Evolutionary conservation across 2,329 filamentous ascomycete genomes (phyloP).

Genomic region (Fusarium pilosicola): DNA sequence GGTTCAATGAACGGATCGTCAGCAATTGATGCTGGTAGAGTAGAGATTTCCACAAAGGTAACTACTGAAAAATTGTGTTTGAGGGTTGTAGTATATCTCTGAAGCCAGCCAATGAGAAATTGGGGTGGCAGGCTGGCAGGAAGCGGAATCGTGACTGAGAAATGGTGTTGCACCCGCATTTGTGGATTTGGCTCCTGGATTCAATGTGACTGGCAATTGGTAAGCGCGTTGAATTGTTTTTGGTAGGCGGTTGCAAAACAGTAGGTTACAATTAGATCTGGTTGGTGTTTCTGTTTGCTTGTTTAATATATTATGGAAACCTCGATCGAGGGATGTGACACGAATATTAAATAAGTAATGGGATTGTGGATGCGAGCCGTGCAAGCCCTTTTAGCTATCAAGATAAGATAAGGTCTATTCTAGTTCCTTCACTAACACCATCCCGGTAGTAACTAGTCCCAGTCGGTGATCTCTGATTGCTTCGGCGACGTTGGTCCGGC

Average conservation of each 20-base stretch:
- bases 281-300: not conserved
- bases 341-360: not conserved
- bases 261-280: not conserved
- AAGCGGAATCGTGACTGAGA: not conserved
- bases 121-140: not conserved
- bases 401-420: not conserved
- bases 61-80: not conserved
- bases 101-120: not conserved
- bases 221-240: too few relatives aligned
- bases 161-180: not conserved
- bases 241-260: not conserved
- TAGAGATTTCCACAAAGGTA: not conserved
- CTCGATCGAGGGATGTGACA: not conserved
- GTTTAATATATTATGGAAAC: not conserved
- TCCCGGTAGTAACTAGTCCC: not conserved
- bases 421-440: not conserved
- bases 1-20: not conserved
- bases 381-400: not conserved
- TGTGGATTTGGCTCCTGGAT: not conserved
- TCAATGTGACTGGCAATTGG: not conserved
- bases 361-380: not conserved
- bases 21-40: not conserved
- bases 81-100: not conserved
- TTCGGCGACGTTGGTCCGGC: too few relatives aligned
- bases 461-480: too few relatives aligned